Evolutionary conservation across 2,329 filamentous ascomycete species (phyloP), one percentile per base, ranked within the genome.

Genomic region (Phaeophleospora eucalypticola): DNA sequence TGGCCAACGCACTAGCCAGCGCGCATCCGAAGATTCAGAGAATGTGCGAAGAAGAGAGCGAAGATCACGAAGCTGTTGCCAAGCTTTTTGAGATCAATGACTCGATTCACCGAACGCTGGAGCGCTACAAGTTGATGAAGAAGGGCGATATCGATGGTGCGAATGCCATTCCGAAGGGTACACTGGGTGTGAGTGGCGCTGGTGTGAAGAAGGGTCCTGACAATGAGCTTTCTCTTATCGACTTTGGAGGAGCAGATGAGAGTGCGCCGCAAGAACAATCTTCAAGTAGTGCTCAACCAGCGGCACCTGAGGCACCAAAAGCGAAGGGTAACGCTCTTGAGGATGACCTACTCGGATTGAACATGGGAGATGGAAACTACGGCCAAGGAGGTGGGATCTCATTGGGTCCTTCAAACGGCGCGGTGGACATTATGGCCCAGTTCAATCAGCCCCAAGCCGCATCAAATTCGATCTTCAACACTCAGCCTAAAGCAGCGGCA

Each of bases 11-110:
- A 8, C 76, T 98, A 37, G 87, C 89, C 66, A 96, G 86, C 63
- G 93, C 93, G 2, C 93, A 98, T 62, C 93, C 93, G 7, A 98
- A 98, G 73, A 97, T 98, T 56, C 91, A 97, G 66, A 96, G 89
- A 71, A 98, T 98, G 91, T 97, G 91, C 63, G 91, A 97, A 68
- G 93, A 98, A 68, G 93, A 98, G 65, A 96, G 90, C 9, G 91
- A 97, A 52, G 93, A 98, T 63, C 84, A 89, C 52, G 93, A 96
- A 71, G 93, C 93, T 4, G 93, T 98, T 4, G 87, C 89, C 36
- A 95, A 95, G 69, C 76, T 98, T 9, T 79, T 98, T 46, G 89
- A 97, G 65, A 97, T 98, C 64, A 98, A 98, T 65, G 93, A 98
- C 69, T 96, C 90, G 71, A 98, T 98, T 79, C 88, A 97, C 65